A percentile compares a stretch with the other conserved stretches of the same genome.
These are phyloP conservation scores for Polytolypa hystricis DNA, from an alignment of 2,329 filamentous ascomycete species.

Conservation along the genomic window DNA sequence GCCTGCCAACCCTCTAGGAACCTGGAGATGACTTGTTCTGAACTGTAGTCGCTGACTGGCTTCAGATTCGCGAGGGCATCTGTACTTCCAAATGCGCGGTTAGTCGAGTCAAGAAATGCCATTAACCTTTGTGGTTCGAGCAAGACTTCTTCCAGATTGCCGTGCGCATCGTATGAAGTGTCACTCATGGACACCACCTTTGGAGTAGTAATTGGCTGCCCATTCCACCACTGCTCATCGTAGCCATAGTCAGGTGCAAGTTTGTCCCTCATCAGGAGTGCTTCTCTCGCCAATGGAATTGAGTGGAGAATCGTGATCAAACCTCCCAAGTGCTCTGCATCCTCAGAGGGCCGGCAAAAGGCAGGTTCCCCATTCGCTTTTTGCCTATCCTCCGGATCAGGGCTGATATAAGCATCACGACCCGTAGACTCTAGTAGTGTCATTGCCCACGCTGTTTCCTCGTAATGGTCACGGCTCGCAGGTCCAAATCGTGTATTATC, in stretches of 20 bases:
- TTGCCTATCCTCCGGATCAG: conserved; percentile 39
- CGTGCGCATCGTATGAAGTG: conserved; percentile 21
- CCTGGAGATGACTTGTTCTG: conserved; percentile 28
- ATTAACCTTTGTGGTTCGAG: conserved; percentile 50
- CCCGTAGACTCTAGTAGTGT: conserved; percentile 37
- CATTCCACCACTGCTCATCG: conserved; percentile 53
- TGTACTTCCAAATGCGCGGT: conserved; percentile 48
- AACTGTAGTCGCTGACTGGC: conserved; percentile 16
- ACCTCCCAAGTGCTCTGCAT: conserved; percentile 44
- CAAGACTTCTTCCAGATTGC: conserved; percentile 34
- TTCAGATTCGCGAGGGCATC: conserved; percentile 35
- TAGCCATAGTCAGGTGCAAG: conserved; percentile 42
- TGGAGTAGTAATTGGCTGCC: conserved; percentile 39
- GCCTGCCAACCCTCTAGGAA: conserved; percentile 42
- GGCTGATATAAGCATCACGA: conserved; percentile 45
- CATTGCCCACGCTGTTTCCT: conserved; percentile 45
- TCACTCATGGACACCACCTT: conserved; percentile 39
- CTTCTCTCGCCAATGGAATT: conserved; percentile 48
- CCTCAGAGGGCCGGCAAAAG: conserved; percentile 46
- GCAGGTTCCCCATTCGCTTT: conserved; percentile 40
- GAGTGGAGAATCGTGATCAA: conserved; percentile 52
- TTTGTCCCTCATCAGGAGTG: conserved; percentile 40
- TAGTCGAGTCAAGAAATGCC: conserved; percentile 48
- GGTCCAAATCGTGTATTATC: conserved; percentile 41
- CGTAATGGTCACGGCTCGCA: conserved; percentile 44